Conservation (phyloP, 1,284 basidiomycete species). For the Earliella scabrosa region DNA sequence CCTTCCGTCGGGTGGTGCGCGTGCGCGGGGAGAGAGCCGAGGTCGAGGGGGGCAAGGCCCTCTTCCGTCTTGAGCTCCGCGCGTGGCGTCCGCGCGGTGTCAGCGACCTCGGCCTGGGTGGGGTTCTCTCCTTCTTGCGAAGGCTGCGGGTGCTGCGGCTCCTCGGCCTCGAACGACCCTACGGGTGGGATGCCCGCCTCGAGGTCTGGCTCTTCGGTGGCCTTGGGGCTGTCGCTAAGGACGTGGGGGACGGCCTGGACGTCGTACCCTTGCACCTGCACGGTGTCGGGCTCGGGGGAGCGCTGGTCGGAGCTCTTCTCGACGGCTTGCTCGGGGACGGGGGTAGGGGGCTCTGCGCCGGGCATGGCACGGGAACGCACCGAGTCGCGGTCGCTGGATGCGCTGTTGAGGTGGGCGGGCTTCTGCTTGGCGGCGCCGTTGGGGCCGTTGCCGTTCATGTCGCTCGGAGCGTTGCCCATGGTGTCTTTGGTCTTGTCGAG, state of each 20-base stretch:
- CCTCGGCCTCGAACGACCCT: slow-evolving; percentile 11
- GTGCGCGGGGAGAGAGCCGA: neutral
- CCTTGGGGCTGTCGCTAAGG: slow-evolving; percentile 1
- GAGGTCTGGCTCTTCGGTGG: slow-evolving; percentile 6
- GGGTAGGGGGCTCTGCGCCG: slow-evolving; percentile 23
- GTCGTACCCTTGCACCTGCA: slow-evolving; percentile 6
- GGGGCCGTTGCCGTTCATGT: slow-evolving; percentile 20
- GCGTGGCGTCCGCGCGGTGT: slow-evolving; percentile 6
- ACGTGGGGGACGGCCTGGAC: slow-evolving; percentile 11
- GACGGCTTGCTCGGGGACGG: slow-evolving; percentile 1
- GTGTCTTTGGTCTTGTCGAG: slow-evolving; percentile 2
- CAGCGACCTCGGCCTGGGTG: neutral
- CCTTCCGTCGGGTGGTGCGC: slow-evolving; percentile 10
- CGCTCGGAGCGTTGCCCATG: slow-evolving; percentile 28
- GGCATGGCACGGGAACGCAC: slow-evolving; percentile 21
- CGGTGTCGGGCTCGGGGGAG: slow-evolving; percentile 6
- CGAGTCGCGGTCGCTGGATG: slow-evolving; percentile 15
- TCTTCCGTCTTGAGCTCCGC: slow-evolving; percentile 8
- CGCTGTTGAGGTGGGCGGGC: slow-evolving; percentile 10
- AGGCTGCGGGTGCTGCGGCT: neutral
- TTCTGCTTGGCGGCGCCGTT: slow-evolving; percentile 11
- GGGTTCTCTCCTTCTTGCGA: neutral
- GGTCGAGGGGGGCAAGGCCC: slow-evolving; percentile 10
- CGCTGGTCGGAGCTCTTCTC: slow-evolving; percentile 7
- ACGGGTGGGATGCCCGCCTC: slow-evolving; percentile 11